These are phyloP conservation scores for Zopfia rhizophila DNA, from an alignment of 2,329 filamentous ascomycete species.

Conservation along the genomic window DNA sequence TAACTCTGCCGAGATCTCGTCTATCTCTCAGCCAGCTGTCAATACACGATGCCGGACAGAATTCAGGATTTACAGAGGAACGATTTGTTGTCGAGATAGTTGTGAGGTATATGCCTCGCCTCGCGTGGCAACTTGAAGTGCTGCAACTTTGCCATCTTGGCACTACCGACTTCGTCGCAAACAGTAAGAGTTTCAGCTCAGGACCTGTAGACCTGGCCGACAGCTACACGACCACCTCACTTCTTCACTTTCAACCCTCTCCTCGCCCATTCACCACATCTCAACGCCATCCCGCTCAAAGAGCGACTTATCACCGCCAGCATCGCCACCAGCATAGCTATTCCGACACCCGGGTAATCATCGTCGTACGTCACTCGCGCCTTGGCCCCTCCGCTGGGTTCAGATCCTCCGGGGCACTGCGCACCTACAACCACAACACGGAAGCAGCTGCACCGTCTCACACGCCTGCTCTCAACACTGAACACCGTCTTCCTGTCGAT, in stretches of 20 bases:
- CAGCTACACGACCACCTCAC: slow-evolving; percentile 6
- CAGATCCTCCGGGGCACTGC: slow-evolving; percentile 23
- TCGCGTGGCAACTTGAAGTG: too few species aligned
- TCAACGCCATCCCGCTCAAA: slow-evolving; percentile 7
- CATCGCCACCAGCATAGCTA: slow-evolving; percentile 19
- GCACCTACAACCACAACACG: slow-evolving; percentile 26
- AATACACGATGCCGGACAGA: too few species aligned
- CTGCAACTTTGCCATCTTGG: too few species aligned
- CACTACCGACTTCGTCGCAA: slow-evolving; percentile 11
- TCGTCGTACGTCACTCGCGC: slow-evolving; percentile 30
- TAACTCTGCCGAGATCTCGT: too few species aligned
- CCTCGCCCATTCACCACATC: slow-evolving; percentile 3
- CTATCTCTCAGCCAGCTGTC: too few species aligned
- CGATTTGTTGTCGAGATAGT: too few species aligned
- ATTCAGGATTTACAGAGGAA: too few species aligned
- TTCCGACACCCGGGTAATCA: slow-evolving; percentile 17
- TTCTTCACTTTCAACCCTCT: slow-evolving; percentile 17
- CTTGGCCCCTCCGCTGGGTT: slow-evolving; percentile 32
- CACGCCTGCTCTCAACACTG: background rate
- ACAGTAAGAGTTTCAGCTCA: slow-evolving; percentile 23
- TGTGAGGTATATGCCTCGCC: too few species aligned
- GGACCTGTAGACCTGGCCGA: too few species aligned
- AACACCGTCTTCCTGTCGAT: slow-evolving; percentile 12
- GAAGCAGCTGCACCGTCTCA: slow-evolving; percentile 33
- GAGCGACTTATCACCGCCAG: slow-evolving; percentile 19